Evolutionary conservation across 768 basidiomycete species (phyloP), one percentile per base, ranked within the genome.

Genomic region (Coprinellus micaceus): DNA sequence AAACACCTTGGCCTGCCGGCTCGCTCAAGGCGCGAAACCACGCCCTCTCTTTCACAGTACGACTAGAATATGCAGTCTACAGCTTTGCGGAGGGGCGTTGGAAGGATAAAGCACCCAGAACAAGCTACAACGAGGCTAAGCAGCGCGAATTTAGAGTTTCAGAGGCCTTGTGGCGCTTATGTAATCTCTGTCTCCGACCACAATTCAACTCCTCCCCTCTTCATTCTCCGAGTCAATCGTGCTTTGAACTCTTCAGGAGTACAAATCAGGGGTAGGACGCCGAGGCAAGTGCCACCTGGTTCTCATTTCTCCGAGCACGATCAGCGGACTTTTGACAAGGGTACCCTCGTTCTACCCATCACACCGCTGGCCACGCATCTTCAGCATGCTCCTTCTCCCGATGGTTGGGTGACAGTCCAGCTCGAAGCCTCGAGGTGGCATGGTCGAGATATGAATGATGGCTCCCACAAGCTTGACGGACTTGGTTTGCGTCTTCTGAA

Each of bases 1-100:
- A 49, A 28, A 26, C 25, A 17, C 4, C 69, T 71, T 71, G 66
- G 67, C 29, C 30, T 48, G 50, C 52, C 56, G 53, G 52, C 37
- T 28, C 40, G 53, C 54, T 52, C 45, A 30, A 41, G 43, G 47
- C 26, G 26, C 36, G 57, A 29, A 55, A 52, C 47, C n/a, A 46
- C 22, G 30, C 13, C 41, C 19, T 44, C 30, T 29, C 15, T 19
- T 39, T 26, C 44, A 43, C 22, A 40, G 49, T 33, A 19, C 43
- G 37, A 25, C 37, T 30, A 36, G 30, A 55, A 44, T 41, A 17
- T 37, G 41, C 39, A 30, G 29, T 17, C 36, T 12, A 39, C 13
- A 19, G 25, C 15, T 4, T 28, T 30, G 43, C 30, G 22, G 45
- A 30, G 26, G 17, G 13, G 13, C 30, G 47, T 49, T 28, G 26